Base-by-base conservation (phyloP, 2,329 filamentous ascomycete genomes). In the Ceratocystis variospora region DNA sequence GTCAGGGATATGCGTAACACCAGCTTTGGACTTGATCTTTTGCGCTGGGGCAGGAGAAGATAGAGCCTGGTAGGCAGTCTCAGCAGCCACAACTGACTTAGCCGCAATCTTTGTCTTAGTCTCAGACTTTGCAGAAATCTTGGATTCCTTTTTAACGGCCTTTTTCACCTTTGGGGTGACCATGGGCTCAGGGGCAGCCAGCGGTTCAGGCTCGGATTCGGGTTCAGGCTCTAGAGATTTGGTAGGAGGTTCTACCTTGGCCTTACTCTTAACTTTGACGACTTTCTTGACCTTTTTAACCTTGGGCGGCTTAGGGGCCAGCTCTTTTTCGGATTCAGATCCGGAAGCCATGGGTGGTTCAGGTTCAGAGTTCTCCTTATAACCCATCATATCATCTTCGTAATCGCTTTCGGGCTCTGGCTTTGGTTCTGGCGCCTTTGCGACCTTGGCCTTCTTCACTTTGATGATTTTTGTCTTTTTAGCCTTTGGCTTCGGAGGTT, bases 271-370 rank as follows among this genome's bases (percentile, higher is more conserved):
- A 66, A 68, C 15, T 64, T 67, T 67, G 48, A 62, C 33, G 5
- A 62, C 37, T 48, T 67, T 67, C 57, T 67, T 67, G n/a, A 62
- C 46, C 55, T 67, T 67, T 33, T 67, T 67, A 33, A 67, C 46
- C 28, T 65, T 67, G 33, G 62, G 68, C 46, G 69, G 70, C 65
- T 69, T 66, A 1, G 68, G 70, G 65, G 70, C 71, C 57, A 68
- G 71, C 37, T 69, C 72, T 25, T 31, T 31, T 5, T 67, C 62
- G 19, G 55, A 55, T 37, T 65, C 66, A 10, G 67, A 64, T 2
- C 44, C 65, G 4, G 17, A 41, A 17, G 45, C 61, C 5, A 33
- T 28, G 10, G 46, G 25, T 50, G 19, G n/a, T n/a, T 64, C 37
- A 17, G 19, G 48, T 22, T 64, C 44, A 48, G 59, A 63, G 37